phyloP scores from a whole-genome alignment of 2,329 filamentous ascomycete genomes.

The Colletotrichum sansevieriae region DNA sequence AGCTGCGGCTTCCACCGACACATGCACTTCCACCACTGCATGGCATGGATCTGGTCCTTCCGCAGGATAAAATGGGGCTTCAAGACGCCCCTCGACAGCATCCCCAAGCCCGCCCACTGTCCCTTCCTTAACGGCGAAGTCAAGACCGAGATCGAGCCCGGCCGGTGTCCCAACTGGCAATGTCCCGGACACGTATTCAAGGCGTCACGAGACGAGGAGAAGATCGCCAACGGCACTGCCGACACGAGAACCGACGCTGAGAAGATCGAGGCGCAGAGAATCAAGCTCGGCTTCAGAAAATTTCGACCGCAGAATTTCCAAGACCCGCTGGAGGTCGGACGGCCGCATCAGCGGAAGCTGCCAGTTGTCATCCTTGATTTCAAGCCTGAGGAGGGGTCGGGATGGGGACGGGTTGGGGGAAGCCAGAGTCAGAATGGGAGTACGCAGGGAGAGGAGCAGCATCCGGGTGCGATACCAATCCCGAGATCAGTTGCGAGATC shows the following conservation, averaged over 20 bases:
- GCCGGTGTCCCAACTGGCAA: slow-evolving; percentile 32
- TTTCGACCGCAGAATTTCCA: slow-evolving; percentile 18
- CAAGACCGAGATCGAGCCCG: slow-evolving; percentile 32
- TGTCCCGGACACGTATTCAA: slow-evolving; percentile 27
- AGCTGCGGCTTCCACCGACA: slow-evolving; percentile 40
- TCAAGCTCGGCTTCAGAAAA: slow-evolving; percentile 31
- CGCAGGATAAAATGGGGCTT: slow-evolving; percentile 32
- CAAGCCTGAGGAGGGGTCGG: slow-evolving; percentile 12
- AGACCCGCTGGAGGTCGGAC: slow-evolving; percentile 34
- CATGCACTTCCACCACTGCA: slow-evolving; percentile 41
- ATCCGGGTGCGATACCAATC: background rate
- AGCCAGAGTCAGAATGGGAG: background rate
- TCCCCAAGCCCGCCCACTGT: slow-evolving; percentile 34
- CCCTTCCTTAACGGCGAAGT: slow-evolving; percentile 31
- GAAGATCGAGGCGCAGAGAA: slow-evolving; percentile 77
- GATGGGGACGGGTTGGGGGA: background rate
- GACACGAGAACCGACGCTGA: slow-evolving; percentile 91
- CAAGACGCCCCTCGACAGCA: slow-evolving; percentile 22
- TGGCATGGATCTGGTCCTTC: slow-evolving; percentile 27
- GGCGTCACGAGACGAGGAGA: slow-evolving; percentile 19
- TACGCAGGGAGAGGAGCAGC: background rate
- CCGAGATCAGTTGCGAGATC: slow-evolving; percentile 1
- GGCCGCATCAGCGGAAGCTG: slow-evolving; percentile 31
- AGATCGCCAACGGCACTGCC: slow-evolving; percentile 62
- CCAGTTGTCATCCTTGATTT: slow-evolving; percentile 25